Evolutionary conservation across 805 yeast species (phyloP), one percentile per base, ranked within the genome.

Genomic region (Kodamaea restingae): DNA sequence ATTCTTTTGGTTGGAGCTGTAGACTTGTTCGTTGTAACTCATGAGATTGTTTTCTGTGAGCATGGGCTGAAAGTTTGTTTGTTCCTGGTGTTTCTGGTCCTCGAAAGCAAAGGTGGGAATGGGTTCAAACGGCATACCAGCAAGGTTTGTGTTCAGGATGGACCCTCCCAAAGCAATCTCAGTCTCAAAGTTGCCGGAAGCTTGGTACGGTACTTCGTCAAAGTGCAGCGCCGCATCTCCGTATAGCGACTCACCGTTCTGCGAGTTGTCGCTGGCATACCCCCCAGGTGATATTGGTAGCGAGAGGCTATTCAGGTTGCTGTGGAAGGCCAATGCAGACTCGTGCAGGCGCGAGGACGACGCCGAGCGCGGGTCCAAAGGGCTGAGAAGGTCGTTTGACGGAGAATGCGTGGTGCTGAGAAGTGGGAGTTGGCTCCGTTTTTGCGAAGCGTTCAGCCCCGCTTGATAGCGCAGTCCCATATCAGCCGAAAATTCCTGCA

Each of bases 151-250:
- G 36, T 57, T 51, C 18, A 67, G 61, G 2, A 67, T 55, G 4
- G 70, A 64, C 26, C 61, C 67, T 2, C 73, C 73, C 25, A 67
- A 51, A 1, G 54, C 60, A 14, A 67, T 65, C 43, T 65, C 71
- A 17, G 51, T 50, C 38, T 60, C 65, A 43, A 64, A 65, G 38
- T 29, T 35, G 14, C 26, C n/a, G 17, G 41, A n/a, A 48, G 47
- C 12, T 26, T 15, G 26, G 26, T 26, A 15, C 10, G 32, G 32
- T 29, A 36, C 32, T n/a, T 44, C 41, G 27, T 60, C 52, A 32
- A 58, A 52, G 21, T 64, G 66, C 18, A 67, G 60, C 14, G 54
- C 47, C 0, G 69, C 70, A 37, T 65, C 71, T 18, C 56, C 54
- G 42, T 50, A 67, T 4, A 71, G 70, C 18, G 64, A 55, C 15